Evolutionary conservation across 2,329 filamentous ascomycete genomes (phyloP).

Genomic region (Fusarium sp.): DNA sequence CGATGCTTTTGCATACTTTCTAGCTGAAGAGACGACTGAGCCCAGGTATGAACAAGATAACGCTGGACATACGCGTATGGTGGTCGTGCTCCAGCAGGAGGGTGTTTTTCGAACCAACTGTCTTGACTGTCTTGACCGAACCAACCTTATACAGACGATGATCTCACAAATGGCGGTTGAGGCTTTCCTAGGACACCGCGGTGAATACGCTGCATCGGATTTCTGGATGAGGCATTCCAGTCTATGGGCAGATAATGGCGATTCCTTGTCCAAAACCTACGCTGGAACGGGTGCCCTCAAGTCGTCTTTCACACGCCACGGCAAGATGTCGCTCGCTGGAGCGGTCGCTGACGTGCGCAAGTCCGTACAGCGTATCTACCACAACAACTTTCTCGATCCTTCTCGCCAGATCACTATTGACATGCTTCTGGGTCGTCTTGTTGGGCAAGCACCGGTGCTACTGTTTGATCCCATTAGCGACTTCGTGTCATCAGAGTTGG

Average conservation of each 20-base stretch:
- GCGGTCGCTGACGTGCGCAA: constrained; percentile 96
- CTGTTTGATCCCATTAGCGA: constrained; percentile 96
- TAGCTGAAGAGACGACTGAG: constrained; percentile 79
- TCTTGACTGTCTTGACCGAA: constrained; percentile 93
- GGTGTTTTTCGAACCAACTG: constrained; percentile 98
- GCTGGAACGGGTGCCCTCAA: constrained; percentile 96
- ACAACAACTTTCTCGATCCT: constrained; percentile 98
- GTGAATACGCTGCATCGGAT: constrained; percentile 76
- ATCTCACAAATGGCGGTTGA: constrained; percentile 95
- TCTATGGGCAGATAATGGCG: constrained; percentile 97
- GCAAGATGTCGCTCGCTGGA: constrained; percentile 95
- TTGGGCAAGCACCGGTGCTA: constrained; percentile 85
- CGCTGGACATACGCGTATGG: constrained; percentile 59
- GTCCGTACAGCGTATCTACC: constrained; percentile 91
- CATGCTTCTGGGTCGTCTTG: constrained; percentile 85
- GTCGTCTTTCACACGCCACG: constrained; percentile 91
- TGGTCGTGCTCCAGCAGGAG: constrained; percentile 88
- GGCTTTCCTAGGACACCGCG: constrained; percentile 80
- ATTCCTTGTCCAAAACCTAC: constrained; percentile 93
- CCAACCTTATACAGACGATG: constrained; percentile 95
- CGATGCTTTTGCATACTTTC: constrained; percentile 91
- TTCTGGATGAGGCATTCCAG: constrained; percentile 94
- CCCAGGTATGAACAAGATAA: constrained; percentile 54
- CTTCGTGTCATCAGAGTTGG: constrained; percentile 82
- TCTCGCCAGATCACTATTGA: constrained; percentile 94